phyloP scores from a whole-genome alignment of 257 asterid species.

The Solanum rostratum region DNA sequence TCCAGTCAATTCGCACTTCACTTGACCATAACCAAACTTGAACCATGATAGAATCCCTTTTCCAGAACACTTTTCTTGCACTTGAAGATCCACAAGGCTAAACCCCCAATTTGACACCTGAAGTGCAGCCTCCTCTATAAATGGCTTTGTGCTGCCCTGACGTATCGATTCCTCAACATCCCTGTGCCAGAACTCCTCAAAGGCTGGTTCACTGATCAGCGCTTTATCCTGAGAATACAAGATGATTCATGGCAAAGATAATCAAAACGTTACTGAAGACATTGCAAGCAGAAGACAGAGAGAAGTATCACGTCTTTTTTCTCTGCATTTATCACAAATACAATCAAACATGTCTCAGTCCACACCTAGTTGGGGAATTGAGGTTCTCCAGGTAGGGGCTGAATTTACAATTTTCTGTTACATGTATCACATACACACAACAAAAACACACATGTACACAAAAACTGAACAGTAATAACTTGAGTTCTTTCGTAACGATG shows the following conservation, averaged over 20 bases:
- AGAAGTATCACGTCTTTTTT: not conserved
- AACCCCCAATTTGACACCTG: conserved; percentile 92
- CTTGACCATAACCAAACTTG: conserved; percentile 44
- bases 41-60: conserved; percentile 61
- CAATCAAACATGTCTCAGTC: not conserved
- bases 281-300: not conserved
- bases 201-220: conserved; percentile 30
- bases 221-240: conserved; percentile 38
- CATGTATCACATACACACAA: not conserved
- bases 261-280: not conserved
- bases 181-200: conserved; percentile 71
- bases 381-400: not conserved
- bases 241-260: not conserved
- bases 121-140: conserved; percentile 67
- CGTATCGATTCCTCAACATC: conserved; percentile 82
- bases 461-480: not conserved
- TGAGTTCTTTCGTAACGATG: not conserved
- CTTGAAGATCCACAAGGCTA: conserved; percentile 55
- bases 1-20: conserved; percentile 61
- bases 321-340: not conserved
- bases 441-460: not conserved
- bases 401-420: not conserved
- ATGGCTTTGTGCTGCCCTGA: conserved; percentile 48
- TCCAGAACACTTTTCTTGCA: conserved; percentile 46
- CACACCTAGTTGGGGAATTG: not conserved